phyloP scores from a whole-genome alignment of 345 rosid species.

The Aquilaria yunnanensis region DNA sequence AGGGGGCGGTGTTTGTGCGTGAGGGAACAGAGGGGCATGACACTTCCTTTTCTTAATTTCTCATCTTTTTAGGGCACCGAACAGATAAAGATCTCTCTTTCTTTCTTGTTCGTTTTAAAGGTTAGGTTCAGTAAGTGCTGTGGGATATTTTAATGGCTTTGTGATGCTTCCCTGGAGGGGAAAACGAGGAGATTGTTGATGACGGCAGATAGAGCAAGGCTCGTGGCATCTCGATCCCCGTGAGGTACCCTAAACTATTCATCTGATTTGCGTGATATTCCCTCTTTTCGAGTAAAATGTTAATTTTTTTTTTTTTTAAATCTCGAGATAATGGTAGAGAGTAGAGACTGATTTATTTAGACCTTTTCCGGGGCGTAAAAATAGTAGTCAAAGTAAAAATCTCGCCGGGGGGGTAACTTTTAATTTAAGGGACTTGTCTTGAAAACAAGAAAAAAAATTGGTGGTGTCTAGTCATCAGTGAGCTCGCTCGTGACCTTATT shows the following conservation, averaged over 20 bases:
- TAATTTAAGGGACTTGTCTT: no score
- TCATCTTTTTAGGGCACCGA: slow-evolving; percentile 25
- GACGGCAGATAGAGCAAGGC: slow-evolving; percentile 35
- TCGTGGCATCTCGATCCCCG: slow-evolving; percentile 68
- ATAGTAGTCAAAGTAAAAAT: no score
- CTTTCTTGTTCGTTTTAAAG: background rate
- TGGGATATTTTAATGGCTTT: background rate
- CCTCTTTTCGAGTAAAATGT: slow-evolving; percentile 6
- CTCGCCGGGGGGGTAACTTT: no score
- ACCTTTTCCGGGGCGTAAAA: no score
- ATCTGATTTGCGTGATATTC: slow-evolving; percentile 44
- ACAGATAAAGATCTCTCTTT: background rate
- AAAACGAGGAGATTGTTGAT: slow-evolving; percentile 15
- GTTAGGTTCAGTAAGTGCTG: no score
- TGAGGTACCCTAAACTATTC: slow-evolving; percentile 19
- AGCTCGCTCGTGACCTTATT: slow-evolving; percentile 4
- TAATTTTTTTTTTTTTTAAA: no score
- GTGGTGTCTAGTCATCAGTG: background rate
- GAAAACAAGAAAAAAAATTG: no score
- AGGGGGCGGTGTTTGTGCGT: slow-evolving; percentile 16
- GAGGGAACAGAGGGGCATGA: slow-evolving; percentile 29
- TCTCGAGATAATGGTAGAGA: no score
- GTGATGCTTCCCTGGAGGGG: background rate
- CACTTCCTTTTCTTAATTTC: slow-evolving; percentile 7
- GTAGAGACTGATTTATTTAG: no score